These are phyloP conservation scores for Xylaria sp. DNA, from an alignment of 2,329 filamentous ascomycete genomes.

Conservation along the genomic window DNA sequence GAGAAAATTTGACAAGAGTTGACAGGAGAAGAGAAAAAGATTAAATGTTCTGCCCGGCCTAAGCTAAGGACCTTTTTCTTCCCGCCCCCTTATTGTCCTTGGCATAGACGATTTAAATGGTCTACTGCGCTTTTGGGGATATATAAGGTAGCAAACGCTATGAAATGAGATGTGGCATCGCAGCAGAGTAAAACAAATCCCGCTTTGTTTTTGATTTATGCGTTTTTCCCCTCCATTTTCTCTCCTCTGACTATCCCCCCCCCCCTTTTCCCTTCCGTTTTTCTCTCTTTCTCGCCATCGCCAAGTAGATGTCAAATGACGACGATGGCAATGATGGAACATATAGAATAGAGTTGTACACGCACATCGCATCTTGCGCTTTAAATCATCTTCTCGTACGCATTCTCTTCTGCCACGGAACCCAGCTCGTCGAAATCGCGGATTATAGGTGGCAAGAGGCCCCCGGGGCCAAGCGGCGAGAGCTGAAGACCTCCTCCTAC, in stretches of 20 bases:
- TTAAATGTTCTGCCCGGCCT: not conserved
- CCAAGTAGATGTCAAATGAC: not conserved
- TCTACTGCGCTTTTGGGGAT: not conserved
- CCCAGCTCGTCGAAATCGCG: conserved; percentile 50
- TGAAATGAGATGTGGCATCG: not conserved
- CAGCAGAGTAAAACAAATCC: not conserved
- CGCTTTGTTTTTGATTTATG: not conserved
- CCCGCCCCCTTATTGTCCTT: not conserved
- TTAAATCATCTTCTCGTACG: conserved; percentile 36
- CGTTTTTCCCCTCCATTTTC: no score
- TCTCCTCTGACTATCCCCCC: not conserved
- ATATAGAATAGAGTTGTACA: not conserved
- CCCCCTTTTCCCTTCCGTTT: not conserved
- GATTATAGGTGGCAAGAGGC: conserved; percentile 40
- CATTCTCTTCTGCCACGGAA: conserved; percentile 44
- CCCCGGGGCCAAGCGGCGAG: conserved; percentile 40
- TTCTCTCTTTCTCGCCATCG: not conserved
- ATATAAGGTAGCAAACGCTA: not conserved
- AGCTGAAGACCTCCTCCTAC: conserved; percentile 10
- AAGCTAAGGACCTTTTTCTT: not conserved
- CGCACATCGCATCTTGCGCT: not conserved
- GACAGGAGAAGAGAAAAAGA: not conserved
- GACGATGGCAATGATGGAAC: not conserved
- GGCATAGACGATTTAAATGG: not conserved
- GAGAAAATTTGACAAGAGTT: not conserved